Base-by-base conservation (phyloP, 495 filamentous ascomycete species). In the Penicillium ucsense region DNA sequence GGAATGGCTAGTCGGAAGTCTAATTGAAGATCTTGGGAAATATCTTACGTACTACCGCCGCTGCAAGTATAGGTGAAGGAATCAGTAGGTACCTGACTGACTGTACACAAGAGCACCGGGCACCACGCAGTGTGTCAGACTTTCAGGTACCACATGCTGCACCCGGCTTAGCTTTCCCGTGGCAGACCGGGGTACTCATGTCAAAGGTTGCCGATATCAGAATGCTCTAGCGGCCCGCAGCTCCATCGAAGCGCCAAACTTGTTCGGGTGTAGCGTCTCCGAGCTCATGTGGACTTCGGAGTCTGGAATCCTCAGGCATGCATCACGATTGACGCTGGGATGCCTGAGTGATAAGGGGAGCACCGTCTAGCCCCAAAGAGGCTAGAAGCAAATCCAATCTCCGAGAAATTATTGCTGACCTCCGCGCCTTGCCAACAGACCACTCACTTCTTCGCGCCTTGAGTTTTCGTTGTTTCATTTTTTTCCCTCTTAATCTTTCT, bases 201-300 rank as follows among this genome's bases (percentile, higher is more conserved):
- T 20, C 20, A 20, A 53, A 53, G 41, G 28, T 41, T 49, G 46
- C 48, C 20, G 40, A 45, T 41, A 32, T 33, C 33, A 43, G 29
- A 28, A 42, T 39, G 45, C 49, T 49, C 50, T 48, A 53, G 54
- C 54, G 54, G 42, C 42, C 48, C 54, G 51, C 42, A 43, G 47
- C 48, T 45, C 46, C 43, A 48, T 47, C 11, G 28, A 31, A 8
- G 41, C 43, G 48, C 51, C 54, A 58, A 50, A 50, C 55, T 46
- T 35, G 35, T 52, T 58, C 43, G 12, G 50, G 55, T 32, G 29
- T 58, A 55, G 52, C 49, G 41, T 29, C 48, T 41, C 45, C 45
- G 50, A 8, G 41, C 50, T 2, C 50, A 52, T 52, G 50, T 48
- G 50, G 12, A 2, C 20, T 20, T 20, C 20, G 20, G 2, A 20